Evolutionary conservation across 768 basidiomycete genomes (phyloP).

Genomic region (Leccinum truebloodii): DNA sequence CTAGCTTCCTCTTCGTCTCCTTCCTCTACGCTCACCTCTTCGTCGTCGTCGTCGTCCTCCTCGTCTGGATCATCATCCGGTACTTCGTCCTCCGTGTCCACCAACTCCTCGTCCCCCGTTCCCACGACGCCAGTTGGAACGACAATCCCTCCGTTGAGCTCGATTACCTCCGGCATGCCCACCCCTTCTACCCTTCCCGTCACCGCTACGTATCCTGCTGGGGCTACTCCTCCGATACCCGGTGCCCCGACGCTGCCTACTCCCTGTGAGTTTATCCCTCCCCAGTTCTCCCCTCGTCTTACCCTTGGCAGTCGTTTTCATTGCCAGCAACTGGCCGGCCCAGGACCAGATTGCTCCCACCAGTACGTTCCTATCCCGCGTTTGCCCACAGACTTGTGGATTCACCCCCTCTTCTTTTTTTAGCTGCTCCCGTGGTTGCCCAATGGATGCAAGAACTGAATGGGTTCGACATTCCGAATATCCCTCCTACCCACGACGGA

Average conservation of each 20-base stretch:
- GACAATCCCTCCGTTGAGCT: conserved; percentile 55
- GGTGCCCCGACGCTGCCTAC: conserved; percentile 70
- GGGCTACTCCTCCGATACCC: conserved; percentile 59
- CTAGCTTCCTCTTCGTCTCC: conserved; percentile 4
- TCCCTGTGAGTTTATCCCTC: conserved; percentile 44
- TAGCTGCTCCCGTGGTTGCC: conserved; percentile 49
- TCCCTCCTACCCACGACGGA: conserved; percentile 66
- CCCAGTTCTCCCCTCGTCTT: not conserved
- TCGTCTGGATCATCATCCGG: not conserved
- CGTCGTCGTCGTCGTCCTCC: not conserved
- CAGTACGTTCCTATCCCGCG: conserved; percentile 39
- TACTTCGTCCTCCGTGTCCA: not conserved
- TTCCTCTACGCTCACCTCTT: conserved; percentile 1
- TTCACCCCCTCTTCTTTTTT: not conserved
- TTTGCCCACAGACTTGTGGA: not conserved
- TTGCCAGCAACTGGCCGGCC: conserved; percentile 55
- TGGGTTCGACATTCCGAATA: conserved; percentile 65
- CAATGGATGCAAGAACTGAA: conserved; percentile 78
- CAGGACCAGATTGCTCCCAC: conserved; percentile 63
- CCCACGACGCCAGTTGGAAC: conserved; percentile 39
- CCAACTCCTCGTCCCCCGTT: conserved; percentile 20
- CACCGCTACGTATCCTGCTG: conserved; percentile 55
- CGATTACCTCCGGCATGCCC: conserved; percentile 66
- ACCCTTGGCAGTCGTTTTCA: conserved; percentile 43
- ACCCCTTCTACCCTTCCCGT: conserved; percentile 48